Conservation (phyloP, 305 asterid species). For the Fraxinus greggii region DNA sequence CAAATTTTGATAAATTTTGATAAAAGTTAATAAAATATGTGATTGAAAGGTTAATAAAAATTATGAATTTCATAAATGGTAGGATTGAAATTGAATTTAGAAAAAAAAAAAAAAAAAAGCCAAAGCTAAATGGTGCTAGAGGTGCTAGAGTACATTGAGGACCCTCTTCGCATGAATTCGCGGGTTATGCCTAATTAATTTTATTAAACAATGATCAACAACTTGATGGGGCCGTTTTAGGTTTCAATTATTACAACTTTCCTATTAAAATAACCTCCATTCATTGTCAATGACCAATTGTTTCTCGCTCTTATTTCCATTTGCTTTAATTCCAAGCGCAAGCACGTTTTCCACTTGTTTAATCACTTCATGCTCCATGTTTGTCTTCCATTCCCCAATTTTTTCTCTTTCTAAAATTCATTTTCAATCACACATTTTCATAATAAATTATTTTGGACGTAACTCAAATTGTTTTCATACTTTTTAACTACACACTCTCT, state of each 20-base stretch:
- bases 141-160: constrained; percentile 17
- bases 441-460: too few species aligned
- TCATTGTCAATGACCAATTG: neutral
- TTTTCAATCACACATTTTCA: too few species aligned
- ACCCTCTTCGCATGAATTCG: constrained; percentile 45
- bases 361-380: neutral
- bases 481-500: too few species aligned
- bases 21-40: too few species aligned
- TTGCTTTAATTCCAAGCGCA: neutral
- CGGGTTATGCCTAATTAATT: constrained; percentile 21
- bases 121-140: neutral
- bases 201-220: constrained; percentile 4
- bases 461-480: too few species aligned
- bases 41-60: too few species aligned
- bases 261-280: neutral
- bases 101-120: too few species aligned
- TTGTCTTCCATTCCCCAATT: too few species aligned
- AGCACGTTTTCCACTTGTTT: neutral
- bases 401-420: too few species aligned
- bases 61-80: too few species aligned
- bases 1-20: too few species aligned
- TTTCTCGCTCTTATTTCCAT: neutral
- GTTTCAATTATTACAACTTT: constrained; percentile 32
- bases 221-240: constrained; percentile 26
- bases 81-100: too few species aligned